Conservation (phyloP, 2,329 filamentous ascomycete genomes). For the Xylariaceae sp. region DNA sequence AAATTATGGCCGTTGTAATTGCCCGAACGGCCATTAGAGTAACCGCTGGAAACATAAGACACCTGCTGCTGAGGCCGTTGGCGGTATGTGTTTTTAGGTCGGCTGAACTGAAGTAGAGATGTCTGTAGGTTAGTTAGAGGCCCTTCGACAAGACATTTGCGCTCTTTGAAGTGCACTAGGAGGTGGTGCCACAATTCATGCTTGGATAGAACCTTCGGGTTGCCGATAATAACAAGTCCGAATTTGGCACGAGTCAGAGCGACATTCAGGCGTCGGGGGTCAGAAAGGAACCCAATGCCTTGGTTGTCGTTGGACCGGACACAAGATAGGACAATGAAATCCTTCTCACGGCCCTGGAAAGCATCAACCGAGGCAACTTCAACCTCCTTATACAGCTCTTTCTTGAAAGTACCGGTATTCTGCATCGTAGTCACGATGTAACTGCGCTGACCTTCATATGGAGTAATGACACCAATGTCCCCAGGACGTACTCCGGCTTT, state of each 20-base stretch:
- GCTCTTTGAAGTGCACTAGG: constrained; percentile 94
- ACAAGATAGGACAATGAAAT: constrained; percentile 97
- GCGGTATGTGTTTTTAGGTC: constrained; percentile 89
- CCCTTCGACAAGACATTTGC: constrained; percentile 93
- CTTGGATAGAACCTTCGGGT: constrained; percentile 96
- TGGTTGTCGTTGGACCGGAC: constrained; percentile 99
- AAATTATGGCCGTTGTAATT: constrained; percentile 47
- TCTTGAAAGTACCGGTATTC: constrained; percentile 94
- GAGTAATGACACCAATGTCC: constrained; percentile 97
- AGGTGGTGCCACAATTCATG: constrained; percentile 98
- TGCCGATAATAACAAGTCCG: constrained; percentile 93
- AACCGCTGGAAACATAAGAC: constrained; percentile 60
- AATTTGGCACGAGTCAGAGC: constrained; percentile 96
- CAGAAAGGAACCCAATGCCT: constrained; percentile 97
- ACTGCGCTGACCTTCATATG: constrained; percentile 96
- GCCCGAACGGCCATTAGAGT: constrained; percentile 38
- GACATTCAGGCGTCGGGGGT: constrained; percentile 95
- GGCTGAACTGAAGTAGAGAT: constrained; percentile 90
- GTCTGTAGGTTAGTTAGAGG: constrained; percentile 95
- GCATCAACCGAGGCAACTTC: constrained; percentile 98
- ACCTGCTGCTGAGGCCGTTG: constrained; percentile 79
- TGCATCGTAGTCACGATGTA: constrained; percentile 99
- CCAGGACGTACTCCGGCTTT: constrained; percentile 94
- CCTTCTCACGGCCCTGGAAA: constrained; percentile 98
- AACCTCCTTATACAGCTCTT: constrained; percentile 97